Conservation (phyloP, 2,329 filamentous ascomycete genomes). For the Diaporthe batatas region DNA sequence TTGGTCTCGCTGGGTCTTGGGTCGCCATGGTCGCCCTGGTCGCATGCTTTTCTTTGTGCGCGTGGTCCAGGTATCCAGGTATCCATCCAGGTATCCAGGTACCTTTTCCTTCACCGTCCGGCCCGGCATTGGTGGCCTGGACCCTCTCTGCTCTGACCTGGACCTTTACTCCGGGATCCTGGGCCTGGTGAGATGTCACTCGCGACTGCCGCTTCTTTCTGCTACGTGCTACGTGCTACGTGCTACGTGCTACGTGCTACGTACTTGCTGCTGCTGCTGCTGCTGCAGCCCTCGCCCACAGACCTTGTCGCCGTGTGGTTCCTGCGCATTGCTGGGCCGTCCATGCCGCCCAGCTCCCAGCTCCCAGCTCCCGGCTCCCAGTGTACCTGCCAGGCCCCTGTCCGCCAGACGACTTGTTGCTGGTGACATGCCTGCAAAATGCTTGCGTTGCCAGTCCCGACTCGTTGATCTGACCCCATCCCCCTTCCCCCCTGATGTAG, state of each 20-base stretch:
- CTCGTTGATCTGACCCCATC: conserved; percentile 34
- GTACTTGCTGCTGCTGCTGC: background rate
- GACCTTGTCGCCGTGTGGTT: conserved; percentile 13
- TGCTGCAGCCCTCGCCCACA: background rate
- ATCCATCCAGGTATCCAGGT: conserved; percentile 1
- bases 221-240: background rate
- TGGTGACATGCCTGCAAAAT: conserved; percentile 19
- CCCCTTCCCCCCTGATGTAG: conserved; percentile 39
- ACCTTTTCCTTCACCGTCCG: conserved; percentile 9
- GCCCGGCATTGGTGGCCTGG: conserved; percentile 24
- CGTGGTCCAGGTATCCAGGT: background rate
- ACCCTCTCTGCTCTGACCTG: background rate
- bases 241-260: too few relatives aligned
- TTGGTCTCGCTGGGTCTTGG: conserved; percentile 1
- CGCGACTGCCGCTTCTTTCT: background rate
- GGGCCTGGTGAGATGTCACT: conserved; percentile 7
- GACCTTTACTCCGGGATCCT: background rate
- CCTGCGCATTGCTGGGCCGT: conserved; percentile 25
- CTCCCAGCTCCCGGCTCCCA: too few relatives aligned
- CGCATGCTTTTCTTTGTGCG: conserved; percentile 9
- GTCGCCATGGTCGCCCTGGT: background rate
- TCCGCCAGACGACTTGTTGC: conserved; percentile 4
- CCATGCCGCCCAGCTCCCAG: conserved; percentile 9
- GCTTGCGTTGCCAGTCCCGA: conserved; percentile 31
- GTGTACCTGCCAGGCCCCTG: conserved; percentile 32